Evolutionary conservation across 2,329 filamentous ascomycete species (phyloP), one percentile per base, ranked within the genome.

Genomic region (Epichloe coenophiala): DNA sequence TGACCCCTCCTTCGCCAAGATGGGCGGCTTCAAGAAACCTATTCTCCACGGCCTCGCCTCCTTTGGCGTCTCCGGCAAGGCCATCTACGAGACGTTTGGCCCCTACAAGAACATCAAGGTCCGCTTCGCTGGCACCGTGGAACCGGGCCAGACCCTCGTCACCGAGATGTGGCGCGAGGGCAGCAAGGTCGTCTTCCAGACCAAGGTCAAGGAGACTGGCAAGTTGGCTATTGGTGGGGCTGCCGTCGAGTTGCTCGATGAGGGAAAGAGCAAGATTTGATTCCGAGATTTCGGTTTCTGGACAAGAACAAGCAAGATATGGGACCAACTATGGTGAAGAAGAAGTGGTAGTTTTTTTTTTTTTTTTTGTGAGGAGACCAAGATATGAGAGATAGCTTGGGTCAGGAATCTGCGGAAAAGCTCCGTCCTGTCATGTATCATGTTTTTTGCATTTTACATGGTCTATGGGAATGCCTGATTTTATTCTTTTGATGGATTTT

Each of bases 41-140:
- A 98, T 98, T 65, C 75, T 98, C 49, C 93, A 98, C 73, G 93
- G 93, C n/a, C 80, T 98, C 38, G 95, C 89, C 78, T 93, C 83
- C 65, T 91, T 98, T 62, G 93, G 93, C 59, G 81, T 97, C 57
- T 83, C 87, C 15, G 88, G 84, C 57, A 96, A 95, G 77, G 89
- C 91, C 53, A 81, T 98, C 39, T 85, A 90, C 65, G 79, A 88
- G 69, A 84, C 76, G 11, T 97, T 83, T 62, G 93, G 93, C 4
- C 70, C 78, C 45, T 89, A 86, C 72, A 88, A 86, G 76, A 95
- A 88, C 72, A 83, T 95, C 72, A 95, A 95, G 76, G 89, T 94
- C 23, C 77, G 89, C 56, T 95, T 95, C 65, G 88, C 88, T 2
- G 88, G 89, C 51, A 82, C 86, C 9, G 89, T 95, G 12, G 66